Base-by-base conservation (phyloP, 106 monocot genomes). In the Chionographis japonica region DNA sequence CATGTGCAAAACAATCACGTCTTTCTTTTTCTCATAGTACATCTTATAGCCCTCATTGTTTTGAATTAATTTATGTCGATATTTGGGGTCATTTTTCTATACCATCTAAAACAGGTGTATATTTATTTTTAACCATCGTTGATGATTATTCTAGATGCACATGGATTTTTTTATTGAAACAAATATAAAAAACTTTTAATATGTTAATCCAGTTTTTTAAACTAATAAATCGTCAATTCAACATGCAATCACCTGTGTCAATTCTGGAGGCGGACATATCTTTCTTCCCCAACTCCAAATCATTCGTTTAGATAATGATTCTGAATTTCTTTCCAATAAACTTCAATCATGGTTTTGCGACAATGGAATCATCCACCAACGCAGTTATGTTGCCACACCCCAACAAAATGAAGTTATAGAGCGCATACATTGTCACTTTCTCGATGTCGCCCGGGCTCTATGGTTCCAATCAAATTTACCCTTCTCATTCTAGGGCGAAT, bases 171-270 rank as follows among this genome's bases (percentile, higher is more conserved):
- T 50, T 50, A 50, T 1, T 50, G 50, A 50, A 50, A 8, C 12
- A 55, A 55, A 55, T 14, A 55, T 14, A 0, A 1, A n/a, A 56
- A 56, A 56, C 56, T 56, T 56, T 56, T 17, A 56, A 56, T 3
- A 56, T 56, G 56, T 56, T 15, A 56, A 15, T 56, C 4, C 56
- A 56, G 0, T 27, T 56, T 56, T 56, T 56, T 56, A 15, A 56
- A 56, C 16, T 56, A 56, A 56, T 56, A 10, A 56, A 56, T 17
- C 56, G 56, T 56, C 56, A 56, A 56, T 56, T 56, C 56, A 56
- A 56, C 56, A 56, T 17, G 4, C 12, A 56, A 56, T 15, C 16
- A 56, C 56, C 16, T n/a, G 16, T 56, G 16, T 56, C 56, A 4
- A 56, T 17, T 56, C 56, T 56, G 56, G 56, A 15, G 16, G 16